Percentiles rank a stretch among this genome's conserved stretches.
phyloP scores from a whole-genome alignment of 1,284 basidiomycete genomes.

The Ustilago cynodontis region DNA sequence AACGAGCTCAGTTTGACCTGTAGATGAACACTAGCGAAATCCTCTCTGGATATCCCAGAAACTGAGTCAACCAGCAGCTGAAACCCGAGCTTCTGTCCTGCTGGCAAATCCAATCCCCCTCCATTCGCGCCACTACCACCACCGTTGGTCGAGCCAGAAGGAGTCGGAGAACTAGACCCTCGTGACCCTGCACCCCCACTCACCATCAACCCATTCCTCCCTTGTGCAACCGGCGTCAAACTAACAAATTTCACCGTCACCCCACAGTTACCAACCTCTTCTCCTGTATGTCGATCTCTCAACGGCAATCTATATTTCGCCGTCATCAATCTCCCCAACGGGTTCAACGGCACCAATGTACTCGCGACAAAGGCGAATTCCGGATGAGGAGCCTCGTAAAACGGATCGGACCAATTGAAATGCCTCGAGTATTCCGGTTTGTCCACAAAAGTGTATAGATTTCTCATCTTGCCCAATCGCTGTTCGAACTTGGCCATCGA shows the following conservation, averaged over 20 bases:
- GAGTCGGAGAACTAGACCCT: conserved; percentile 35
- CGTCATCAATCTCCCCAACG: conserved; percentile 77
- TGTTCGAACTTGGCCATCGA: conserved; percentile 87
- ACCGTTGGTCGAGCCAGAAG: conserved; percentile 16
- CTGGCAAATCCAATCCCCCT: conserved; percentile 27
- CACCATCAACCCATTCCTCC: conserved; percentile 23
- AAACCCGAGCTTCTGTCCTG: conserved; percentile 59
- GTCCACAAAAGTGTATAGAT: conserved; percentile 90
- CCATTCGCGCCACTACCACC: neutral
- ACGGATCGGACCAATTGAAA: conserved; percentile 91
- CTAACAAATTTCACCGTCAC: conserved; percentile 63
- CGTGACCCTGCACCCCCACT: conserved; percentile 26
- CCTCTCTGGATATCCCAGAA: conserved; percentile 46
- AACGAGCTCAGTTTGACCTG: conserved; percentile 61
- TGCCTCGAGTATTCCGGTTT: conserved; percentile 82
- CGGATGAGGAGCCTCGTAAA: conserved; percentile 78
- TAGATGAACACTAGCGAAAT: conserved; percentile 52
- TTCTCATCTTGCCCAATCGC: conserved; percentile 92
- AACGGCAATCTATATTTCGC: conserved; percentile 57
- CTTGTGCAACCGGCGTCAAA: conserved; percentile 32
- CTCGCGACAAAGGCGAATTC: conserved; percentile 79
- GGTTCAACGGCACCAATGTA: conserved; percentile 83
- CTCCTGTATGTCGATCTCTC: conserved; percentile 42
- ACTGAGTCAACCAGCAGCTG: conserved; percentile 59
- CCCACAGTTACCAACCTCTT: conserved; percentile 43